Conservation (phyloP, 2,329 filamentous ascomycete species). For the Neonectria hederae region DNA sequence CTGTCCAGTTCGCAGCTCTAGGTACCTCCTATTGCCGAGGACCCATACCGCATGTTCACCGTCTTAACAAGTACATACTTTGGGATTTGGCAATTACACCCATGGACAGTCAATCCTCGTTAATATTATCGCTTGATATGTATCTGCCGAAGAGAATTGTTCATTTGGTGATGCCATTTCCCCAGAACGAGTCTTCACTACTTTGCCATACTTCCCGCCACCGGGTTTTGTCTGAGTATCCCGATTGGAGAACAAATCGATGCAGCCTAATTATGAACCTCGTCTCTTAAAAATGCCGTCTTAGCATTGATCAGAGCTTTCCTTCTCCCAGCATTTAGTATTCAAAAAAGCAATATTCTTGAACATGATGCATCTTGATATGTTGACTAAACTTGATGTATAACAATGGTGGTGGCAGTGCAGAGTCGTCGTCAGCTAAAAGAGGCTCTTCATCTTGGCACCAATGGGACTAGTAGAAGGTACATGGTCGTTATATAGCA, state of each 20-base stretch:
- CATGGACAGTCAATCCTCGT: not conserved
- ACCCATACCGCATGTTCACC: too few species aligned
- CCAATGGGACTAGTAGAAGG: not conserved
- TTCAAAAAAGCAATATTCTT: too few species aligned
- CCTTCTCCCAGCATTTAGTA: not conserved
- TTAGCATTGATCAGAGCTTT: too few species aligned
- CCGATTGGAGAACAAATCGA: too few species aligned
- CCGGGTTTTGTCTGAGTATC: too few species aligned
- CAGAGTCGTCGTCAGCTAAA: slow-evolving; percentile 13
- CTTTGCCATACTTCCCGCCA: too few species aligned
- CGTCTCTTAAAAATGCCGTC: too few species aligned
- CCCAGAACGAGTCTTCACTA: too few species aligned
- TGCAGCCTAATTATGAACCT: too few species aligned
- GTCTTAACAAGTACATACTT: not conserved
- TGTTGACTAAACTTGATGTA: not conserved
- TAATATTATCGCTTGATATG: not conserved
- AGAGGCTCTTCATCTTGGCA: slow-evolving; percentile 5
- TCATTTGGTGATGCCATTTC: not conserved
- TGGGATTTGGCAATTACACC: not conserved
- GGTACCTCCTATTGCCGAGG: not conserved
- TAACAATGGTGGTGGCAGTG: slow-evolving; percentile 17
- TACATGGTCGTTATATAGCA: not conserved
- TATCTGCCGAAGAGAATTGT: not conserved
- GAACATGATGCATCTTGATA: not conserved
- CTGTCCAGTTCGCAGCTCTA: not conserved